Base-by-base conservation (phyloP, 2,329 filamentous ascomycete genomes). In the Iodosphaeria phyllophila region DNA sequence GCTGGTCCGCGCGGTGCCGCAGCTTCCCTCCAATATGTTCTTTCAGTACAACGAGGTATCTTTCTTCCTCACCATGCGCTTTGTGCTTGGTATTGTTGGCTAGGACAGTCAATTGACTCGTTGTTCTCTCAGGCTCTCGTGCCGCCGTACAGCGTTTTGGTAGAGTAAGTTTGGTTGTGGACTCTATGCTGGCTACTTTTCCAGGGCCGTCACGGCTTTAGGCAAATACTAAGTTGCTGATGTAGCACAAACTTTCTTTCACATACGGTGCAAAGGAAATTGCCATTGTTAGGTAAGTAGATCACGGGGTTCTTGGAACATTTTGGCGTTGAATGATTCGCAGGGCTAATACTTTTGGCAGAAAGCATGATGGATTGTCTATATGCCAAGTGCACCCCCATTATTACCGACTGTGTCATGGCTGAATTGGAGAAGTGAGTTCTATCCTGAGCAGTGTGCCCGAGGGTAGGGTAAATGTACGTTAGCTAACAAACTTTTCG, bases 231-330 rank as follows among this genome's bases (percentile, higher is more conserved):
- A 20, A 14, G 6, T 20, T 21, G 13, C 25, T 26, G 19, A 26
- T 18, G 5, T 5, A 12, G n/a, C 48, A 86, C 82, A 47, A 92
- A 92, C 46, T 92, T 92, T 44, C 64, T 92, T 33, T 80, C 73
- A 19, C 83, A 92, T 50, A 89, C 83, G 0, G 79, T 95, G 2
- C 78, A 84, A 49, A 71, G 76, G 37, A 95, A 98, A 54, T 67
- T 95, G 12, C 80, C 84, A 17, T 57, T 95, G 8, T n/a, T n/a
- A n/a, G 63, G 92, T 25, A 25, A 17, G 24, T 25, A 15, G 5
- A 13, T 8, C 17, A 16, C 17, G 20, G 8, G 4, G 64, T 75
- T 38, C 11, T 16, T 19, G 8, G 10, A 12, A 3, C 10, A 14
- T 8, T 12, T 1, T 13, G 6, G 9, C 8, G 6, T 5, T 11